Base-by-base conservation (phyloP, 2,329 filamentous ascomycete genomes). In the Fusarium anguioides region DNA sequence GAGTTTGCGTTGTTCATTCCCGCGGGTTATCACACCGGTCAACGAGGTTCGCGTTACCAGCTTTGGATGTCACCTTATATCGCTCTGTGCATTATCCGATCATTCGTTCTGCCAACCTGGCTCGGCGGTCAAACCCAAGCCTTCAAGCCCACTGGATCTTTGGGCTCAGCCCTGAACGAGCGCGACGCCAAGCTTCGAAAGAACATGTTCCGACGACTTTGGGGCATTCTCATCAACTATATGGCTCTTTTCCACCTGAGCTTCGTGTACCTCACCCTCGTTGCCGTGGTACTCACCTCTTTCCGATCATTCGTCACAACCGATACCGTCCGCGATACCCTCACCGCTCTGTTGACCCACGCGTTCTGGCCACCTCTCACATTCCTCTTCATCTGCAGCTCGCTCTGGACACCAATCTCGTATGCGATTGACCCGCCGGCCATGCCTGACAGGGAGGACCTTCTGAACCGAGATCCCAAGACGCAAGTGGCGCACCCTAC, bases 61-160 rank as follows among this genome's bases (percentile, higher is more conserved):
- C 78, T 89, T 26, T 89, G 87, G 86, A 89, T 89, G 86, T 82
- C 86, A 8, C 86, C 86, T 0, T 89, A 87, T 75, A 85, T 87
- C 60, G 84, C 85, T 1, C 78, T 87, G 12, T 85, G 83, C 69
- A 82, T 89, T 52, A 75, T 88, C 49, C 85, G 85, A 4, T 82
- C 86, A 3, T 89, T 89, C 70, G 68, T 88, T 15, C 78, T 89
- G 4, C 86, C 86, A 24, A 81, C 73, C 9, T 88, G 86, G 86
- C 82, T 89, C 17, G 87, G 87, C 17, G 87, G 86, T 20, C 81
- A 86, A 71, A 75, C 82, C 0, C 83, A 86, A 73, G 86, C 84
- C 20, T 89, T 89, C 78, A 86, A 86, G 71, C 83, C 87, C 0
- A 87, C 87, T 1, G 87, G 87, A 6, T 87, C 85, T 7, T 77